phyloP scores from a whole-genome alignment of 257 asterid species.

The Petrea volubilis region DNA sequence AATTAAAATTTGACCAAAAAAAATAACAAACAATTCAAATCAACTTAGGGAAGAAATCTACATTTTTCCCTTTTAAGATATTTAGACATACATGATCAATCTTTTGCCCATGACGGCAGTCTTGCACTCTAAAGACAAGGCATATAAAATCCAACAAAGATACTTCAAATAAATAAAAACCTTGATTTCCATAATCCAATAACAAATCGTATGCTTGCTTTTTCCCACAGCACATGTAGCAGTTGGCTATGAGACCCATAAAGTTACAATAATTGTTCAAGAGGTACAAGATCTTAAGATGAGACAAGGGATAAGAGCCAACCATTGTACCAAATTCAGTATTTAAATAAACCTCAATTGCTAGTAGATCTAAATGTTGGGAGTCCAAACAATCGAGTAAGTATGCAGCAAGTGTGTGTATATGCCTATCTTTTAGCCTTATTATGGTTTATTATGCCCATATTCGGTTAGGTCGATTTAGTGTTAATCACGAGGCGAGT shows the following conservation, averaged over 20 bases:
- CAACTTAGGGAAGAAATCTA: no score
- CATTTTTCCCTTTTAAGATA: no score
- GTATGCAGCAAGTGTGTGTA: not conserved
- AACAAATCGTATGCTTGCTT: not conserved
- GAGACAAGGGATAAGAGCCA: constrained; percentile 13
- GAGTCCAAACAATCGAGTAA: not conserved
- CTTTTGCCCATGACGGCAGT: constrained; percentile 16
- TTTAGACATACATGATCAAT: no score
- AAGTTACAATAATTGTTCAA: not conserved
- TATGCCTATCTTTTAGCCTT: not conserved
- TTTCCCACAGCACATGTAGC: constrained; percentile 7
- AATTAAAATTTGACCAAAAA: no score
- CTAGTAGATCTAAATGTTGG: constrained; percentile 6
- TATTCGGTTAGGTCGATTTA: no score
- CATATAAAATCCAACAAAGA: constrained; percentile 8
- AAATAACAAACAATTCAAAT: no score
- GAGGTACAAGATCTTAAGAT: not conserved
- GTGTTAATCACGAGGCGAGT: no score
- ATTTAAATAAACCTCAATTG: not conserved
- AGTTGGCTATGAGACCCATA: constrained; percentile 9
- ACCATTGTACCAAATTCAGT: not conserved
- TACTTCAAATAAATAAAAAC: not conserved
- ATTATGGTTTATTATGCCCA: not conserved
- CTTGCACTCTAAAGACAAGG: constrained; percentile 12
- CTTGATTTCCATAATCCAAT: not conserved